Percentiles rank a stretch among this genome's conserved stretches.
phyloP scores from a whole-genome alignment of 352 stramenopile genomes.

The Saprolegnia parasitica region DNA sequence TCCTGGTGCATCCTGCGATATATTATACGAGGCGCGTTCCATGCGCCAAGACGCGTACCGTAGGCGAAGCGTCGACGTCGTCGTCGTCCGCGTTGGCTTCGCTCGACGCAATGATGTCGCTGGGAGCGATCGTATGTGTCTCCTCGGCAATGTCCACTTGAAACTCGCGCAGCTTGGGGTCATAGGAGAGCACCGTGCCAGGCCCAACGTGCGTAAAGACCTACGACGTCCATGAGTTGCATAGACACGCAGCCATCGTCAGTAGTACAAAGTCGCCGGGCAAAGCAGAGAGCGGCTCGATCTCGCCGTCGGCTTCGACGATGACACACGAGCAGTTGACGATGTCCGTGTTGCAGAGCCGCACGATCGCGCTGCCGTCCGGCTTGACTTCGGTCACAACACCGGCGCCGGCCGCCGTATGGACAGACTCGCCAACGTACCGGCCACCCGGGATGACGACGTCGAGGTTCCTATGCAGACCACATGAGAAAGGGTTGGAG shows the following conservation, averaged over 20 bases:
- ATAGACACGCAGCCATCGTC: neutral
- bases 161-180: conserved; percentile 11
- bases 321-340: conserved; percentile 23
- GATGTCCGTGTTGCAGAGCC: conserved; percentile 8
- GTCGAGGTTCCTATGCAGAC: neutral
- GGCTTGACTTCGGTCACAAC: conserved; percentile 22
- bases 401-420: conserved; percentile 18
- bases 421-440: conserved; percentile 14
- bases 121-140: neutral
- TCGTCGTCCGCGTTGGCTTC: neutral
- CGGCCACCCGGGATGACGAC: neutral
- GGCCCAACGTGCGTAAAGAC: conserved; percentile 4
- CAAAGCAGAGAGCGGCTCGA: conserved; percentile 13
- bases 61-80: neutral
- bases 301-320: conserved; percentile 19
- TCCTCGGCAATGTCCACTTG: neutral
- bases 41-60: neutral
- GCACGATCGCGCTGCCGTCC: conserved; percentile 17
- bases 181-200: conserved; percentile 15
- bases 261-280: conserved; percentile 5
- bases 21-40: too few species aligned
- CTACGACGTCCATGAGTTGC: neutral
- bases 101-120: neutral
- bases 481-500: neutral
- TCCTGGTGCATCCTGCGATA: neutral